A percentile compares a stretch with the other conserved stretches of the same genome.
Evolutionary conservation across 1,284 basidiomycete species (phyloP).

Genomic region (Ceratorhiza oryzae-sativae): DNA sequence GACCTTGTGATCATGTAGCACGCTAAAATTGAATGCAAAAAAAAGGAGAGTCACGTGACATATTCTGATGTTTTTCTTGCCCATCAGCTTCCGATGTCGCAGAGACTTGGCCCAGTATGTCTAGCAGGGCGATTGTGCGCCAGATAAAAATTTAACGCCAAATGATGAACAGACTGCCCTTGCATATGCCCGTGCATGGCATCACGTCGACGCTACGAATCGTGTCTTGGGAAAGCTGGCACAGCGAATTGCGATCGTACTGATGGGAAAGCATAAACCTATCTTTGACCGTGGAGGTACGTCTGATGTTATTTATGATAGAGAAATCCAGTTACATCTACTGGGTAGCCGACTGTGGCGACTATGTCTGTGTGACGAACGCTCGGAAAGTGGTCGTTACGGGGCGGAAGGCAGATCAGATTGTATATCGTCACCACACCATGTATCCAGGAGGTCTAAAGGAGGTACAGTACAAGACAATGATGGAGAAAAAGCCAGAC

Average conservation of each 20-base stretch:
- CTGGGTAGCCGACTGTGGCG: conserved; percentile 85
- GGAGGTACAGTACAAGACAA: conserved; percentile 80
- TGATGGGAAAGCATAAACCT: conserved; percentile 99
- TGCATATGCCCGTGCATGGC: conserved; percentile 94
- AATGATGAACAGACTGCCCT: conserved; percentile 75
- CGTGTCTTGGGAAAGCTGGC: conserved; percentile 93
- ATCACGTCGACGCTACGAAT: conserved; percentile 90
- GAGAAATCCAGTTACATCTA: background rate
- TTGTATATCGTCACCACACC: conserved; percentile 88
- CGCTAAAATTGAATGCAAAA: too few relatives aligned
- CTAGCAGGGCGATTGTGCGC: background rate
- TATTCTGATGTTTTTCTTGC: too few relatives aligned
- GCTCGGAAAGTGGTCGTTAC: conserved; percentile 86
- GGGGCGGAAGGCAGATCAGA: conserved; percentile 87
- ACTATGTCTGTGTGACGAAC: conserved; percentile 97
- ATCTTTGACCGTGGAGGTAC: conserved; percentile 90
- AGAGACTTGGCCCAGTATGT: conserved; percentile 29
- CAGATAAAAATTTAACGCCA: background rate
- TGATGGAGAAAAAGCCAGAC: conserved; percentile 88
- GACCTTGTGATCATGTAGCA: too few relatives aligned
- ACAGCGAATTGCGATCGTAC: conserved; percentile 88
- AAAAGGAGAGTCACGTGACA: background rate
- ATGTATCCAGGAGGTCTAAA: conserved; percentile 96
- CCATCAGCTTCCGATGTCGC: conserved; percentile 10
- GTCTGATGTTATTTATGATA: conserved; percentile 46